Percentiles rank a stretch among this genome's conserved stretches.
These are phyloP conservation scores for Eutypella sp. DNA, from an alignment of 2,329 filamentous ascomycete species.

Conservation along the genomic window DNA sequence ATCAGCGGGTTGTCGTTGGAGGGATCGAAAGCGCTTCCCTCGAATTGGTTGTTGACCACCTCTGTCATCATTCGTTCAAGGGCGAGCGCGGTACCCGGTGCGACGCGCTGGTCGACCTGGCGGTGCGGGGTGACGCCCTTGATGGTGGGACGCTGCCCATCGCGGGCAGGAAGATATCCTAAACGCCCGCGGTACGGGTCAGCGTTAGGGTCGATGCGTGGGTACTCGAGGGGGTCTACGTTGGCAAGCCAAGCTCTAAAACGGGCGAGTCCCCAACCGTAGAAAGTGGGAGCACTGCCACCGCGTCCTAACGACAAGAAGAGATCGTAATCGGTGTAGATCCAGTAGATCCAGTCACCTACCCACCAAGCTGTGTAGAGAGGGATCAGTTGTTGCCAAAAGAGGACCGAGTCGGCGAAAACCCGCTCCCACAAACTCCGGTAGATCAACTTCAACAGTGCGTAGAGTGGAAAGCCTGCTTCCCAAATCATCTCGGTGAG, in stretches of 20 bases:
- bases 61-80: constrained; percentile 1
- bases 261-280: constrained; percentile 1
- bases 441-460: too few species aligned
- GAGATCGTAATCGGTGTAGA: background rate
- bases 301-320: constrained; percentile 6
- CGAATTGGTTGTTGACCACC: background rate
- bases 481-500: too few species aligned
- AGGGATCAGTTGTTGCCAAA: too few species aligned
- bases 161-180: constrained; percentile 1
- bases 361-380: background rate
- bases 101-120: constrained; percentile 2
- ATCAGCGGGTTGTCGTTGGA: background rate
- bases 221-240: constrained; percentile 2
- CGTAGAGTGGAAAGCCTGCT: too few species aligned
- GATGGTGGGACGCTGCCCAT: constrained; percentile 3
- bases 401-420: too few species aligned
- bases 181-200: constrained; percentile 7
- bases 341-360: background rate
- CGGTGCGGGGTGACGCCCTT: constrained; percentile 8
- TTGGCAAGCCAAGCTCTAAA: constrained; percentile 1
- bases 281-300: constrained; percentile 4
- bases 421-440: too few species aligned
- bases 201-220: constrained; percentile 1
- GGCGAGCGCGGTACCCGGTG: constrained; percentile 4
- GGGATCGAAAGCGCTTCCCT: background rate